Evolutionary conservation across 352 stramenopile genomes (phyloP).

Genomic region (Lagenidium giganteum): DNA sequence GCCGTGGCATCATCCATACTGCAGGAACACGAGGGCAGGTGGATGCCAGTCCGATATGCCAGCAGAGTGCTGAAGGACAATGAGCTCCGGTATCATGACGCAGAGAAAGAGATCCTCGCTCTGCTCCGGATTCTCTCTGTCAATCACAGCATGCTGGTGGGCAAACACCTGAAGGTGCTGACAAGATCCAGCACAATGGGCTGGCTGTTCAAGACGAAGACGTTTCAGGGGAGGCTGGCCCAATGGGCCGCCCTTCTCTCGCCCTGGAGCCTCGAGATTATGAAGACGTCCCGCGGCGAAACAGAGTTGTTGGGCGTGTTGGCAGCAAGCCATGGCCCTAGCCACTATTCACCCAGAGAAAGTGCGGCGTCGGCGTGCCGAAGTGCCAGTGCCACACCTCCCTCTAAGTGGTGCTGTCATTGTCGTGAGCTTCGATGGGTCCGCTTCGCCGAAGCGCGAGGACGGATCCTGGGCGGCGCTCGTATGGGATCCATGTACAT

Average conservation of each 20-base stretch:
- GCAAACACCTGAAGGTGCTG: neutral
- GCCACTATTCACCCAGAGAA: no score
- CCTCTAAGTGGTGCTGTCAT: no score
- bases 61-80: constrained; percentile 6
- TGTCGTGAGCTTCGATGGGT: constrained; percentile 16
- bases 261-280: constrained; percentile 12
- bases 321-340: neutral
- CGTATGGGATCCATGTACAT: constrained; percentile 4
- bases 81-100: neutral
- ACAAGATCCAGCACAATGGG: neutral
- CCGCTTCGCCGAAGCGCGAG: constrained; percentile 6
- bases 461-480: constrained; percentile 8
- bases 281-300: neutral
- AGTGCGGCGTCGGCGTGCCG: no score
- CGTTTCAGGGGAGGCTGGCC: no score
- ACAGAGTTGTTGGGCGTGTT: constrained; percentile 4
- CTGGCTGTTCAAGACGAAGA: no score
- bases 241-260: no score
- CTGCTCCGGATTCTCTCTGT: neutral
- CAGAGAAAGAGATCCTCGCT: constrained; percentile 5
- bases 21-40: neutral
- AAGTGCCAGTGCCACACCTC: no score
- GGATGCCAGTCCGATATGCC: constrained; percentile 4
- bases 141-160: neutral
- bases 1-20: neutral